Evolutionary conservation across 495 filamentous ascomycete genomes (phyloP).

Genomic region (Cryomyces antarcticus): DNA sequence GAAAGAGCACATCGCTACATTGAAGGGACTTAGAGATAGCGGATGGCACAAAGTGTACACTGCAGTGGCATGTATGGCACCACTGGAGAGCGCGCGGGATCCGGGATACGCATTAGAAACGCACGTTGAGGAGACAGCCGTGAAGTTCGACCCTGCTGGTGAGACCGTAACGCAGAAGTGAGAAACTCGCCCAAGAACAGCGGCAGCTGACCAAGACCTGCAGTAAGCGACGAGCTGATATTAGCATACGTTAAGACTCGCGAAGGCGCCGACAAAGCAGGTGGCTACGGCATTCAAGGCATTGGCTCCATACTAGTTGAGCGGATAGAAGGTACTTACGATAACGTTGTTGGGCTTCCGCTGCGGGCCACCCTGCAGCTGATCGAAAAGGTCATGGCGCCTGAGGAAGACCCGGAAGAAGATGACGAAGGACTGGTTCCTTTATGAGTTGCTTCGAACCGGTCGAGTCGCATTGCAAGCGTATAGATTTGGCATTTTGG

Average conservation of each 20-base stretch:
- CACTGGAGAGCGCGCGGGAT: slow-evolving; percentile 48
- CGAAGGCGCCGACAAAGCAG: slow-evolving; percentile 90
- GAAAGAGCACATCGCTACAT: slow-evolving; percentile 64
- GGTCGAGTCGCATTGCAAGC: no score
- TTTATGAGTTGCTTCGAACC: no score
- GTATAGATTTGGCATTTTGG: no score
- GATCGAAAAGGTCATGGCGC: slow-evolving; percentile 61
- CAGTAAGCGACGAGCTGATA: slow-evolving; percentile 62
- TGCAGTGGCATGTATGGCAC: slow-evolving; percentile 60
- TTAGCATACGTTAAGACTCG: slow-evolving; percentile 72
- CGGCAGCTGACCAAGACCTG: no score
- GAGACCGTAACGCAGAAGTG: background rate
- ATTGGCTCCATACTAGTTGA: slow-evolving; percentile 71
- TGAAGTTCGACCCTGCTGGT: slow-evolving; percentile 47
- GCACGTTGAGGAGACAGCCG: slow-evolving; percentile 70
- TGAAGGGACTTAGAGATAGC: slow-evolving; percentile 56
- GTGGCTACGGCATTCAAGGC: slow-evolving; percentile 87
- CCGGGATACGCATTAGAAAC: slow-evolving; percentile 74
- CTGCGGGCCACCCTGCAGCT: slow-evolving; percentile 58
- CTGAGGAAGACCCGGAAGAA: slow-evolving; percentile 25
- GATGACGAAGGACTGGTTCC: background rate
- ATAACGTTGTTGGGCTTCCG: slow-evolving; percentile 94
- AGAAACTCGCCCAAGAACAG: background rate
- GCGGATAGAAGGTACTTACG: slow-evolving; percentile 67
- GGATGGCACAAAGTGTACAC: slow-evolving; percentile 61